phyloP scores from a whole-genome alignment of 495 filamentous ascomycete species.

The Xylaria curta region DNA sequence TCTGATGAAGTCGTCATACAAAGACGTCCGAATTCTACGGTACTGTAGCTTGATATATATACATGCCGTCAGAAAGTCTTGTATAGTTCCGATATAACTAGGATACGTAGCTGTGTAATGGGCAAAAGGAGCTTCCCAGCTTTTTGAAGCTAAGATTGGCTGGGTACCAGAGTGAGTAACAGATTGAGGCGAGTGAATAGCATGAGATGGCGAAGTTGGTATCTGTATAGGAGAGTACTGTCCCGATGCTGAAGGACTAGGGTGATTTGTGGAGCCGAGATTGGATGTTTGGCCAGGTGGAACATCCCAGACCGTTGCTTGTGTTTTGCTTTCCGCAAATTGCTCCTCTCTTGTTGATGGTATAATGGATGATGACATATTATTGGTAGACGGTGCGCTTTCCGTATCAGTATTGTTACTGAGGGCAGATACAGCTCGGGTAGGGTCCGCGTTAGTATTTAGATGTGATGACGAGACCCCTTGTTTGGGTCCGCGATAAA shows the following conservation, averaged over 20 bases:
- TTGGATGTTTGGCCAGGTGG: neutral
- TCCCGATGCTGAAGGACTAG: neutral
- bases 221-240: neutral
- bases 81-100: constrained; percentile 58
- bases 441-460: neutral
- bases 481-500: constrained; percentile 30
- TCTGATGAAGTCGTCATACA: constrained; percentile 75
- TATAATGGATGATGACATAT: constrained; percentile 35
- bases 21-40: constrained; percentile 36
- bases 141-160: neutral
- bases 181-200: constrained; percentile 40
- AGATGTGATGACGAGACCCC: constrained; percentile 14
- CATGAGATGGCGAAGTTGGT: neutral
- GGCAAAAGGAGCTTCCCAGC: constrained; percentile 32
- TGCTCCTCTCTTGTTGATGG: constrained; percentile 31
- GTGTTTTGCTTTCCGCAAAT: neutral
- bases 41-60: constrained; percentile 55
- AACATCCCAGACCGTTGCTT: neutral
- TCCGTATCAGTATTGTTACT: constrained; percentile 3
- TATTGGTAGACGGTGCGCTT: constrained; percentile 25
- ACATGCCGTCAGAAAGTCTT: constrained; percentile 62
- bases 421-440: neutral
- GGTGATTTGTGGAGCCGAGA: neutral
- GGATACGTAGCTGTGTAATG: constrained; percentile 65
- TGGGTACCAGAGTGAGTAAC: constrained; percentile 12